Conservation (phyloP, 345 rosid species). For the Dimocarpus longan region DNA sequence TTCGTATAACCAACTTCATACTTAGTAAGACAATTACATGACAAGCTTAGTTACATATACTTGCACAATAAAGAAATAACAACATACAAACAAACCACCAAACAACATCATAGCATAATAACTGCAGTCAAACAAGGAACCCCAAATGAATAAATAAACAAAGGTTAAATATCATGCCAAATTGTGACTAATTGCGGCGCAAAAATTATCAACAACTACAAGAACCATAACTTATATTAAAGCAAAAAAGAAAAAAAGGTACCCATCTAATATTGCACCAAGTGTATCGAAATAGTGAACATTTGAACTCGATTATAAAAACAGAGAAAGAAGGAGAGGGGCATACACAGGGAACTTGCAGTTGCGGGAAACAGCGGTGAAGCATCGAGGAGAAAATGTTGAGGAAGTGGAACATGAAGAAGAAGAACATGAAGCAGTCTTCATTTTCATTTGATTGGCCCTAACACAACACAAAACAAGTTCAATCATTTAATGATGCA, state of each 20-base stretch:
- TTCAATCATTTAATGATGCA: neutral
- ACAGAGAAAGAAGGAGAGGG: neutral
- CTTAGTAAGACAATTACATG: neutral
- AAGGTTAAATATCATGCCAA: neutral
- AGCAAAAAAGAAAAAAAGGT: neutral
- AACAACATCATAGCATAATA: neutral
- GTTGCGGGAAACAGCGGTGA: conserved; percentile 29
- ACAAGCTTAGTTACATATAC: neutral
- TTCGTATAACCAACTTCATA: neutral
- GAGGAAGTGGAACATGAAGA: conserved; percentile 50
- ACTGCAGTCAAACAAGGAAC: neutral
- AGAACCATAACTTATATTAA: too few relatives aligned
- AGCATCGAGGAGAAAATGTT: conserved; percentile 40
- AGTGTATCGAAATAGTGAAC: neutral
- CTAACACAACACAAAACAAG: neutral
- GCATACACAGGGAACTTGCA: conserved; percentile 38
- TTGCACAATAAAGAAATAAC: neutral
- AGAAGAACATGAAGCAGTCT: conserved; percentile 21
- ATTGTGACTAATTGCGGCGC: neutral
- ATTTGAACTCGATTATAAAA: too few relatives aligned
- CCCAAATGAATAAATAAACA: neutral
- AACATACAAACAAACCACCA: too few relatives aligned
- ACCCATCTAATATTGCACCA: neutral
- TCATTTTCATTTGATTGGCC: neutral
- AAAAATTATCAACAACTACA: neutral